Evolutionary conservation across 768 basidiomycete species (phyloP), one percentile per base, ranked within the genome.

Genomic region (Albatrellus ellisii): DNA sequence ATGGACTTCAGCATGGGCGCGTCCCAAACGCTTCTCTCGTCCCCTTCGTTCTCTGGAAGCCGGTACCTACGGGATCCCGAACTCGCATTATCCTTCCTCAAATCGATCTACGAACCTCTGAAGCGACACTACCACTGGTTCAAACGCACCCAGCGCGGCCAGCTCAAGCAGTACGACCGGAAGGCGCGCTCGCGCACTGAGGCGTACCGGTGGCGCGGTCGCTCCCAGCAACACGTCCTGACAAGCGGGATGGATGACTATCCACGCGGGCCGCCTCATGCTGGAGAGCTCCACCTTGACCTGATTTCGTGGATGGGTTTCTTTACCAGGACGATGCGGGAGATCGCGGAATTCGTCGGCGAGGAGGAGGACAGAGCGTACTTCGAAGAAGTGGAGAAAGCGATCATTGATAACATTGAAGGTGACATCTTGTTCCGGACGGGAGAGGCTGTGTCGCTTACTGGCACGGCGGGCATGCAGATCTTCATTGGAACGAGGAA

Each of bases 231-330:
- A 21, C 90, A 94, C 59, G 83, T 98, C 28, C 64, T 98, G 43
- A 95, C 94, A 0, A 88, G 84, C 53, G 92, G 92, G 1, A 80
- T 98, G 78, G 92, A 98, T 57, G 92, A 98, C 60, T 97, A 92
- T 59, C 92, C 92, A 9, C 73, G 92, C 41, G 90, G 85, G 11
- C 75, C 79, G 21, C 83, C 92, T 5, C 88, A 91, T 54, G 70
- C 78, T 2, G 92, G 94, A 37, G 92, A 97, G 62, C 66, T 98
- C 36, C 92, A 98, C 58, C 59, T 97, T 45, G 92, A 98, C 60
- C 62, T 97, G 44, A 86, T 91, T 48, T 82, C 84, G 24, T 98
- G 92, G 92, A 88, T 97, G 79, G 92, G 75, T 3, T 95, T 90
- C 67, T 98, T 97, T 61, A 75, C 87, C 26, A 69, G 82, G 49